These are phyloP conservation scores for Candida xyloterini DNA, from an alignment of 805 yeast genomes.

Conservation along the genomic window DNA sequence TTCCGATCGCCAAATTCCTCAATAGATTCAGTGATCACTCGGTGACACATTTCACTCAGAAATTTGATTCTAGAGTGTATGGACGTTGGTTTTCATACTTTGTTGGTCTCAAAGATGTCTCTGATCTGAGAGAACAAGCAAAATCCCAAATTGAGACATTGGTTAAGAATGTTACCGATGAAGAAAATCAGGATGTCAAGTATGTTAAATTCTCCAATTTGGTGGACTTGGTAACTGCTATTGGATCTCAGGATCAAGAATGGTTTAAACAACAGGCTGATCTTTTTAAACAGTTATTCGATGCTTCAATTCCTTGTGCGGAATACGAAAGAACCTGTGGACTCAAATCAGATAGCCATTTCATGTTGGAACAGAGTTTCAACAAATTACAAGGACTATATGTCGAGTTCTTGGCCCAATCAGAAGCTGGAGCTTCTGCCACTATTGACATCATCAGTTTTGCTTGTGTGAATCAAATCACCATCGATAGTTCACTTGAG, in stretches of 20 bases:
- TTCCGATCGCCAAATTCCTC: slow-evolving; percentile 84
- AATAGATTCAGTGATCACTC: slow-evolving; percentile 79
- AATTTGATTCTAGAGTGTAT: slow-evolving; percentile 58
- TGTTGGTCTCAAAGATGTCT: slow-evolving; percentile 52
- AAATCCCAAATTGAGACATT: slow-evolving; percentile 49
- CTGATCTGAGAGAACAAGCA: slow-evolving; percentile 53
- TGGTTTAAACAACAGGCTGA: slow-evolving; percentile 60
- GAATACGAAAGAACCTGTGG: slow-evolving; percentile 40
- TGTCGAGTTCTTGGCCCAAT: slow-evolving; percentile 28
- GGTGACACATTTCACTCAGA: slow-evolving; percentile 62
- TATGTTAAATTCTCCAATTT: slow-evolving; percentile 70
- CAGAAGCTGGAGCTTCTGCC: slow-evolving; percentile 26
- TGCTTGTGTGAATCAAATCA: slow-evolving; percentile 44
- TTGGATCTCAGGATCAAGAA: slow-evolving; percentile 39
- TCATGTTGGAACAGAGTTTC: slow-evolving; percentile 70
- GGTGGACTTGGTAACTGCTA: slow-evolving; percentile 59
- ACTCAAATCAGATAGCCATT: slow-evolving; percentile 56
- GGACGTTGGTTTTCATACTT: slow-evolving; percentile 70
- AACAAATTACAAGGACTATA: slow-evolving; percentile 54
- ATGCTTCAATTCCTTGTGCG: slow-evolving; percentile 42
- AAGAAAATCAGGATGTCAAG: slow-evolving; percentile 49
- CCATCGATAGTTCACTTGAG: slow-evolving; percentile 46
- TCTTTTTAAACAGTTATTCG: slow-evolving; percentile 41
- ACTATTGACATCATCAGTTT: slow-evolving; percentile 42
- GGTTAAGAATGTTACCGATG: slow-evolving; percentile 45